These are phyloP conservation scores for Hawksworthiomyces lignivorus DNA, from an alignment of 2,329 filamentous ascomycete species.

Conservation along the genomic window DNA sequence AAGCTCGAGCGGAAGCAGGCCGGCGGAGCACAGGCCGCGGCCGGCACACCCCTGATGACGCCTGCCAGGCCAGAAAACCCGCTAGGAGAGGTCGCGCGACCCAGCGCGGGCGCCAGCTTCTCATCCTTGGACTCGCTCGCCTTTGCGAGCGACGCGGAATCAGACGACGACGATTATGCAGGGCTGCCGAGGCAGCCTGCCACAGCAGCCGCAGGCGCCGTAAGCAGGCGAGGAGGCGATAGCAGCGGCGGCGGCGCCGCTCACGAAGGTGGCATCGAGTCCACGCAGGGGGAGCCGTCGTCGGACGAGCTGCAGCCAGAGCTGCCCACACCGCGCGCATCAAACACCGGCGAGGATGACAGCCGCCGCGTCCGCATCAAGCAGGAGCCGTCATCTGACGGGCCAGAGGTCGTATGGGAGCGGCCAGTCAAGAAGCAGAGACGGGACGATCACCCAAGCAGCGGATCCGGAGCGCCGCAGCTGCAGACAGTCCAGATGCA, in stretches of 20 bases:
- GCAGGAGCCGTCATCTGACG: constrained; percentile 46
- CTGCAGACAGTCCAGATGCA: neutral
- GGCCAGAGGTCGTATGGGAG: constrained; percentile 43
- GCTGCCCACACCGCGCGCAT: constrained; percentile 3
- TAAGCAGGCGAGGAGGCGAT: too few relatives aligned
- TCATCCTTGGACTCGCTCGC: too few relatives aligned
- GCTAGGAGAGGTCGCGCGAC: too few relatives aligned
- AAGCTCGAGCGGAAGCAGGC: constrained; percentile 30
- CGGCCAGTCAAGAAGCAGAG: constrained; percentile 42
- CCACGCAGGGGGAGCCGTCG: constrained; percentile 13
- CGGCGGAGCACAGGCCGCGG: neutral
- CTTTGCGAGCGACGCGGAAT: too few relatives aligned
- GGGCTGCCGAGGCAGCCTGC: neutral
- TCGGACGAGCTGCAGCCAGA: constrained; percentile 1
- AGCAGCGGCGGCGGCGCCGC: neutral
- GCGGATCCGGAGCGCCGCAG: neutral
- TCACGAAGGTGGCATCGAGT: constrained; percentile 5
- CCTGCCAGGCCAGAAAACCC: too few relatives aligned
- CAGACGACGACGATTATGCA: too few relatives aligned
- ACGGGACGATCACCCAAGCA: constrained; percentile 17
- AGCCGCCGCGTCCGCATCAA: constrained; percentile 28
- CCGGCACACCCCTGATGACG: too few relatives aligned
- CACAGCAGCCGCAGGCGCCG: neutral
- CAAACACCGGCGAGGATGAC: neutral
- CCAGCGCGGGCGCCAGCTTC: too few relatives aligned